These are phyloP conservation scores for Neopestalotiopsis sp. DNA, from an alignment of 2,329 filamentous ascomycete species.

Conservation along the genomic window DNA sequence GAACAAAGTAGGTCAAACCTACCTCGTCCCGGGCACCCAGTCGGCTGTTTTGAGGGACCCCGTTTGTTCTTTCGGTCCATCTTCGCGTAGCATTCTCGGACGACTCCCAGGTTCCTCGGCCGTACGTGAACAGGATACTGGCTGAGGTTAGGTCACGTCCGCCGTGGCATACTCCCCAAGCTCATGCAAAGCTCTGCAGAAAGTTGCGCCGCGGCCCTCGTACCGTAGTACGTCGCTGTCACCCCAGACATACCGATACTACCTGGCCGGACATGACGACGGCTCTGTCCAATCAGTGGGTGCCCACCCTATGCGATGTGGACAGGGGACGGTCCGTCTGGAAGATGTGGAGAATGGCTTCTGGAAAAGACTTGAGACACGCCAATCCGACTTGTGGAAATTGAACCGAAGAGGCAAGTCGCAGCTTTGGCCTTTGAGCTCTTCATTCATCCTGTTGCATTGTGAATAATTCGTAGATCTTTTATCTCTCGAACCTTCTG, in stretches of 20 bases:
- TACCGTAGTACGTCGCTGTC: not conserved
- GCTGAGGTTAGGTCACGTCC: not conserved
- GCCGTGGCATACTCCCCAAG: not conserved
- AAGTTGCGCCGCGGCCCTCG: not conserved
- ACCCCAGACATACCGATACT: constrained; percentile 14
- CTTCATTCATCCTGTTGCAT: constrained; percentile 20
- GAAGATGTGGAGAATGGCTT: constrained; percentile 28
- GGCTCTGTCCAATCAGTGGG: constrained; percentile 7
- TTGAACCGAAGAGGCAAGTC: constrained; percentile 31
- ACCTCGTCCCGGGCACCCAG: not conserved
- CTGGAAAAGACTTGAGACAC: constrained; percentile 29
- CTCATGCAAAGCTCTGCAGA: not conserved
- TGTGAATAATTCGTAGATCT: constrained; percentile 18
- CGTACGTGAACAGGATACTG: not conserved
- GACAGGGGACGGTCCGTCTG: constrained; percentile 19
- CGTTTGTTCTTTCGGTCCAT: constrained; percentile 1
- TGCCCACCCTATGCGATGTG: constrained; percentile 13
- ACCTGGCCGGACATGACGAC: constrained; percentile 14
- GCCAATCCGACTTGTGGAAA: constrained; percentile 25
- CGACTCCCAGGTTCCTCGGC: constrained; percentile 2
- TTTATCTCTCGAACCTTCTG: constrained; percentile 16
- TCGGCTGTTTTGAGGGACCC: not conserved
- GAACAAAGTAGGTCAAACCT: not conserved
- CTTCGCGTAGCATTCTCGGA: constrained; percentile 1
- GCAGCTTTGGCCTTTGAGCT: constrained; percentile 17